A percentile compares a stretch with the other conserved stretches of the same genome.
Conservation (phyloP, 75 land plant genomes). For the Picea glauca region DNA sequence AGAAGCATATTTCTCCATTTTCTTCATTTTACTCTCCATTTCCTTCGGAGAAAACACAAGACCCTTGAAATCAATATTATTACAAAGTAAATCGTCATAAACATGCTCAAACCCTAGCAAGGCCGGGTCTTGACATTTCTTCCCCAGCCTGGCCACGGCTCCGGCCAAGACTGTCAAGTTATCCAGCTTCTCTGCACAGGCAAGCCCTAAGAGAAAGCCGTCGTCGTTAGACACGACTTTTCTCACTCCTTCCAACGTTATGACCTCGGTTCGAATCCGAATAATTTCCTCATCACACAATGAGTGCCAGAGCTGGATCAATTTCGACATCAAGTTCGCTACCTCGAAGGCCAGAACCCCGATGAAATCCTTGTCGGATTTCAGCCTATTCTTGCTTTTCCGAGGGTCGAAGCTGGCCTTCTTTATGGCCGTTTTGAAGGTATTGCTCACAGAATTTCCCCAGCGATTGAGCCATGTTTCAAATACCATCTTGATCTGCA, state of each 20-base stretch:
- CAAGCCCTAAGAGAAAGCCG: conserved; percentile 56
- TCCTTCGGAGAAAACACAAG: conserved; percentile 64
- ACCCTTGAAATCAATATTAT: conserved; percentile 52
- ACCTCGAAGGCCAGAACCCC: conserved; percentile 96
- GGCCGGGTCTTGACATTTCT: conserved; percentile 66
- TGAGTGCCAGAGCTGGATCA: conserved; percentile 75
- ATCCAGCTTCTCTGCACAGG: conserved; percentile 79
- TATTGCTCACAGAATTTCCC: conserved; percentile 70
- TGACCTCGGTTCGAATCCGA: conserved; percentile 55
- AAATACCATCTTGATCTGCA: conserved; percentile 34
- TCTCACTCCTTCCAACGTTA: conserved; percentile 61
- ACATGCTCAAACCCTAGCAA: conserved; percentile 90
- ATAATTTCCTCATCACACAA: conserved; percentile 63
- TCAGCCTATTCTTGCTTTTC: not conserved
- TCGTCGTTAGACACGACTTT: conserved; percentile 69
- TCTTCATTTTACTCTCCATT: conserved; percentile 80
- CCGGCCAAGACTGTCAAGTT: conserved; percentile 70
- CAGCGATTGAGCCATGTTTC: conserved; percentile 48
- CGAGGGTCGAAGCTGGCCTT: conserved; percentile 18
- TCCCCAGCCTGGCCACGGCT: conserved; percentile 82
- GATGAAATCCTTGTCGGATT: conserved; percentile 14
- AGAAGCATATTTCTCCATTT: conserved; percentile 76
- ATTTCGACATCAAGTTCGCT: conserved; percentile 88
- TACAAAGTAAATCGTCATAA: conserved; percentile 61
- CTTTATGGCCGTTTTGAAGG: conserved; percentile 46